Evolutionary conservation across 148 eudicot genomes (phyloP).

Genomic region (Pouteria glomerata): DNA sequence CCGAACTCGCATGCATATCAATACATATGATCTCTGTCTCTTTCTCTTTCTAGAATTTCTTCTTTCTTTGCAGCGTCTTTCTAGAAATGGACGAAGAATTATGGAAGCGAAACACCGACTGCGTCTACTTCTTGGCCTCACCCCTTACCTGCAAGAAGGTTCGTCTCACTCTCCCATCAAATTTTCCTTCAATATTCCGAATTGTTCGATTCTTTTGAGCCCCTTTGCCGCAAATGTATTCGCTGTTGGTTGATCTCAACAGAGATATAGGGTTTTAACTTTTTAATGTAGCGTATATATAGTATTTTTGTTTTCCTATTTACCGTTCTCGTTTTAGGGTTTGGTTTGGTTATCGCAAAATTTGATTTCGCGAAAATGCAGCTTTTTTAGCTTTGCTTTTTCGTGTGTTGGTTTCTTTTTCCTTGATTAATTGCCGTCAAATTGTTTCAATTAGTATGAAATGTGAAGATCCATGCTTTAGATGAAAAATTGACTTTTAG

Average conservation of each 20-base stretch:
- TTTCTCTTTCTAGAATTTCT: no score
- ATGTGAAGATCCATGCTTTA: not conserved
- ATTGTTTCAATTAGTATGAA: not conserved
- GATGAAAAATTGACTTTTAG: no score
- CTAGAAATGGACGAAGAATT: conserved; percentile 37
- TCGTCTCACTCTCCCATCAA: not conserved
- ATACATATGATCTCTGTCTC: no score
- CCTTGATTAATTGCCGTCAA: no score
- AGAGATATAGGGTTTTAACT: conserved; percentile 4
- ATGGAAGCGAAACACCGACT: conserved; percentile 55
- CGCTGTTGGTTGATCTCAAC: not conserved
- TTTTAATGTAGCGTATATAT: no score
- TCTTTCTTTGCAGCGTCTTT: no score
- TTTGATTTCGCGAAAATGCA: not conserved
- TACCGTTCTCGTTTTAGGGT: no score
- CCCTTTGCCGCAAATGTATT: not conserved
- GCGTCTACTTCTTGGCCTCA: conserved; percentile 66
- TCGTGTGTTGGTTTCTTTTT: not conserved
- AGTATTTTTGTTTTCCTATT: not conserved
- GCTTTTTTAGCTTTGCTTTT: not conserved
- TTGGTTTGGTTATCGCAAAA: not conserved
- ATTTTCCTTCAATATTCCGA: no score
- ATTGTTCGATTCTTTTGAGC: not conserved
- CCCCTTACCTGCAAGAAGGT: conserved; percentile 88
- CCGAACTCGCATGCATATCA: no score